These are phyloP conservation scores for Monosporascus sp. DNA, from an alignment of 2,329 filamentous ascomycete species.

Conservation along the genomic window DNA sequence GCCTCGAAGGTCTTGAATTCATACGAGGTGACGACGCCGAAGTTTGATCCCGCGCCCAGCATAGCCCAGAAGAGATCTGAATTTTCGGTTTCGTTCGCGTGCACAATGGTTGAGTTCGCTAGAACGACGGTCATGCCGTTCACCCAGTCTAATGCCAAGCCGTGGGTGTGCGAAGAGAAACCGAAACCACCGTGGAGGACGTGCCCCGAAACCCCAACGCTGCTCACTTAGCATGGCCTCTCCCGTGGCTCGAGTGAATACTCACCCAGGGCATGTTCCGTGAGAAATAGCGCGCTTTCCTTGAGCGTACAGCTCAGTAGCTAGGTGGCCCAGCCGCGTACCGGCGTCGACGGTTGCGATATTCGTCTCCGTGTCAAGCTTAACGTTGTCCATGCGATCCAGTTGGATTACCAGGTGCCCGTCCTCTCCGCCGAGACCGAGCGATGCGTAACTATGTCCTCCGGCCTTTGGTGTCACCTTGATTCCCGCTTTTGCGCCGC, in stretches of 20 bases:
- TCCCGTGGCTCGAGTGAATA: background rate
- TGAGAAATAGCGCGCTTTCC: slow-evolving; percentile 30
- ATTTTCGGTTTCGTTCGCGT: slow-evolving; percentile 24
- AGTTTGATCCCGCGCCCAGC: slow-evolving; percentile 28
- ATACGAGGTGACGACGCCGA: slow-evolving; percentile 25
- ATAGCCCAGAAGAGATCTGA: slow-evolving; percentile 29
- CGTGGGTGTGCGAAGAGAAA: slow-evolving; percentile 36
- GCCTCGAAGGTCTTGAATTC: slow-evolving; percentile 26
- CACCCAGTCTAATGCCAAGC: slow-evolving; percentile 40
- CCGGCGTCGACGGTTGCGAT: slow-evolving; percentile 38
- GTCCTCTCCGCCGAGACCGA: slow-evolving; percentile 39
- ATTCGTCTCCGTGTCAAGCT: slow-evolving; percentile 31
- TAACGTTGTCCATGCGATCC: slow-evolving; percentile 36
- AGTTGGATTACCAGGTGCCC: slow-evolving; percentile 41
- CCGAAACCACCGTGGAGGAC: slow-evolving; percentile 33
- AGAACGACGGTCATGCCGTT: slow-evolving; percentile 25
- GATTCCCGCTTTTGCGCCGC: slow-evolving; percentile 33
- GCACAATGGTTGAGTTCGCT: slow-evolving; percentile 25
- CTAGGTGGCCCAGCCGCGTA: slow-evolving; percentile 36
- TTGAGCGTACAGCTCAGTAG: slow-evolving; percentile 27
- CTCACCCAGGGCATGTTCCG: slow-evolving; percentile 34
- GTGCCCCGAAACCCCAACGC: slow-evolving; percentile 32
- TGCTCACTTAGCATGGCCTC: slow-evolving; percentile 11
- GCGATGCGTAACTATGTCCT: slow-evolving; percentile 45
- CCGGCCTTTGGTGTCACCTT: slow-evolving; percentile 42